Base-by-base conservation (phyloP, 352 stramenopile genomes). In the Stephanocyclus meneghinianus region DNA sequence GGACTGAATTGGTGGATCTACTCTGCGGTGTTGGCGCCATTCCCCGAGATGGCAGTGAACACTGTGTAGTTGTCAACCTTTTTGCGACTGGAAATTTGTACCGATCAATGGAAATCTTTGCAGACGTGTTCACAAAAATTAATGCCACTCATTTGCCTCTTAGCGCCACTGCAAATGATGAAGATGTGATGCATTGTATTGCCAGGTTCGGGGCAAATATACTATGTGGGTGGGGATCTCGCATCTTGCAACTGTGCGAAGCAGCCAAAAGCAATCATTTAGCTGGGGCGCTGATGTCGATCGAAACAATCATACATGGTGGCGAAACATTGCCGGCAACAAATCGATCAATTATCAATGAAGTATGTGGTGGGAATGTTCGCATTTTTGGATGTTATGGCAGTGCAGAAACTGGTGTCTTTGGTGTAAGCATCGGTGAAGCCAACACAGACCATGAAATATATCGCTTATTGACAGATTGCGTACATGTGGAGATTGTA, bases 171-270 rank as follows among this genome's bases (percentile, higher is more conserved):
- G 45, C 45, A 53, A 16, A 16, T 21, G 45, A 53, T 21, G n/a
- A 21, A 9, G 45, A 53, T 53, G 45, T 53, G n/a, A 9, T 53
- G 1, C 45, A 10, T 16, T 53, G 45, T 21, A 53, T 53, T 16
- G n/a, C 13, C 13, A 21, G 45, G 45, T 53, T 53, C n/a, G 45
- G 45, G 6, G 45, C 45, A 16, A 53, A 53, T 10, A 53, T 53
- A 21, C 5, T 53, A 16, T 53, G 45, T 53, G 45, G 45, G n/a
- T 53, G 45, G 45, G 45, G 45, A 16, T 53, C 45, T 21, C 45
- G 45, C 45, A 53, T 53, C n/a, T 53, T 53, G 45, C 45, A 53
- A 21, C 45, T 53, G 45, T 53, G 45, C 45, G 45, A 53, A 53
- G 45, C 45, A 53, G 45, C n/a, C 2, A 4, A 53, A 53, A 53